Evolutionary conservation across 139 green algal genomes (phyloP), one percentile per base, ranked within the genome.

Genomic region (Raphidocelis subcapitata): DNA sequence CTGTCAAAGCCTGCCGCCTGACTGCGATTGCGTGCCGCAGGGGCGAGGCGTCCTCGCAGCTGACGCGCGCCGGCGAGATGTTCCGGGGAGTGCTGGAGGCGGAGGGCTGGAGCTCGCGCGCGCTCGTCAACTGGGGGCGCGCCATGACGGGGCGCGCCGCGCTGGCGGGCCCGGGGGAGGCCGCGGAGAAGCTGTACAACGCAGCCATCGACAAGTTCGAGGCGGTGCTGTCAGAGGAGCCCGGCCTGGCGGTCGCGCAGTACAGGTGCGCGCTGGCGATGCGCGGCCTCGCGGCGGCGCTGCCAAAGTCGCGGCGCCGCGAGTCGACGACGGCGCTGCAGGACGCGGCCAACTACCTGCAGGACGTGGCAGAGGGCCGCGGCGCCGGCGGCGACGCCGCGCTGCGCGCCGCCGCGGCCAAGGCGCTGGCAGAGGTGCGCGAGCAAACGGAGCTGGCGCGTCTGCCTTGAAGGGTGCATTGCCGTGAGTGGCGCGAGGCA

Each of bases 81-180:
- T 88, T 88, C 70, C 75, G 69, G 18, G 26, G 51, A 0, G 79
- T 85, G 10, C 21, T 88, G 23, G 75, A 88, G 66, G 14, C 82
- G 26, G 83, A 88, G 36, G 83, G 79, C 20, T 85, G 83, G 83
- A 78, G 65, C 79, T 79, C 67, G 54, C 49, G 80, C 0, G 80
- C 75, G 1, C 51, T 81, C 10, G 67, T 81, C 61, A 81, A 81
- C 75, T 81, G 75, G 75, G 75, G 75, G 60, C 60, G 55, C 12
- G 75, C 75, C 46, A 62, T 81, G 49, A 37, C 47, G 14, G 61
- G 49, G 10, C 61, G 75, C 18, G 75, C 75, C n/a, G 67, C 72
- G 67, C 75, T 81, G 51, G 61, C 75, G 5, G 15, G 20, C 24
- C 60, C 76, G 3, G 5, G 1, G 8, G 5, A 32, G 28, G 51